Evolutionary conservation across 179 eudicot genomes (phyloP).

Genomic region (Spergularia azorica): DNA sequence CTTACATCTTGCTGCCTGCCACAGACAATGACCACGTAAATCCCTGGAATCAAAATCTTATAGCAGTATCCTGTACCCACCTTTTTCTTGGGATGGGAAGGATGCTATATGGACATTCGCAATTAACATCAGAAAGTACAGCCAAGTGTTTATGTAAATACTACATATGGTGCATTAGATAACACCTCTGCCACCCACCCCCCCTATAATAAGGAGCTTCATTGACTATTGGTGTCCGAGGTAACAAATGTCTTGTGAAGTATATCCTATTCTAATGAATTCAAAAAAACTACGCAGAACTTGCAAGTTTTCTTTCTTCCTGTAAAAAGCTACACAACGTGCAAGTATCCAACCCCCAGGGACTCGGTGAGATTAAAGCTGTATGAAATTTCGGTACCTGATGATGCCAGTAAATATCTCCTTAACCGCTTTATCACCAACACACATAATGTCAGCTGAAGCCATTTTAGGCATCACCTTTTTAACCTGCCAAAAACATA

Average conservation of each 20-base stretch:
- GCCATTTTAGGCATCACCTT: slow-evolving; percentile 90
- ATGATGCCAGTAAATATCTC: slow-evolving; percentile 91
- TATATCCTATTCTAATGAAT: background rate
- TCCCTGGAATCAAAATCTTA: background rate
- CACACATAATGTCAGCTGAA: slow-evolving; percentile 91
- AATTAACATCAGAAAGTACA: no score
- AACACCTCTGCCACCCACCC: background rate
- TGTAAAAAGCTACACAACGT: background rate
- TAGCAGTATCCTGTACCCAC: background rate
- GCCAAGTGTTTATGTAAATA: no score
- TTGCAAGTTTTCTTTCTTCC: background rate
- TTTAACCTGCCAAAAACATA: slow-evolving; percentile 58
- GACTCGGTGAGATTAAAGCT: background rate
- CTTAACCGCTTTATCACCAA: slow-evolving; percentile 75
- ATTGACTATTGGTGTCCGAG: background rate
- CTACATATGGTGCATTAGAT: no score
- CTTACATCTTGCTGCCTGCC: slow-evolving; percentile 98
- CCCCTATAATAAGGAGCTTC: background rate
- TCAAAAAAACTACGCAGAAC: background rate
- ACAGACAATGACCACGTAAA: slow-evolving; percentile 4
- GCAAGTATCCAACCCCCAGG: background rate
- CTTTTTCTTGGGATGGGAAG: background rate
- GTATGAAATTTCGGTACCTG: slow-evolving; percentile 46
- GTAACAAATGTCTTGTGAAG: background rate
- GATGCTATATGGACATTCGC: no score